Evolutionary conservation across 805 yeast genomes (phyloP).

Genomic region (Lipomyces yamanashiensis): DNA sequence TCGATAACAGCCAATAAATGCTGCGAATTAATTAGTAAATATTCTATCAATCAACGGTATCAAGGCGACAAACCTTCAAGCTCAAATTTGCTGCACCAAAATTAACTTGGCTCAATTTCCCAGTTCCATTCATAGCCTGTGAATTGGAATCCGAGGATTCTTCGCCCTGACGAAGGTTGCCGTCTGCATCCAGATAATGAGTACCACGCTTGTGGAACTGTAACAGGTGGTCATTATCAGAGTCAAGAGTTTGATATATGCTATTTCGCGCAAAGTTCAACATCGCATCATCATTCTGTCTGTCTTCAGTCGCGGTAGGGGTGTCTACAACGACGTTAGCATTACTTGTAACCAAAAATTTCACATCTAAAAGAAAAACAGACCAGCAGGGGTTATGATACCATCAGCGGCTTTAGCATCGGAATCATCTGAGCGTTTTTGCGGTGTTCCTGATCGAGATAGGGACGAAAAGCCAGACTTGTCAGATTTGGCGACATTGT

Average conservation of each 20-base stretch:
- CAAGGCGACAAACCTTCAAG: constrained; percentile 51
- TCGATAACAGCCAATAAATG: constrained; percentile 81
- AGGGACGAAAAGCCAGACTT: not conserved
- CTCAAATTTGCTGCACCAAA: constrained; percentile 78
- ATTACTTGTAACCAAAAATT: not conserved
- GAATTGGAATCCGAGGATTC: not conserved
- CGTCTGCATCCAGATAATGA: not conserved
- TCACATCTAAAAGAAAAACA: not conserved
- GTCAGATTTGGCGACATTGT: not conserved
- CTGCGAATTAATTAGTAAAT: constrained; percentile 6
- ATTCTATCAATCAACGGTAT: not conserved
- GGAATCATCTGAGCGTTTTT: constrained; percentile 5
- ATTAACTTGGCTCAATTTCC: constrained; percentile 36
- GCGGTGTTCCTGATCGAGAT: constrained; percentile 14
- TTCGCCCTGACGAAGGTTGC: not conserved
- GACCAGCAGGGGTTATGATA: constrained; percentile 34
- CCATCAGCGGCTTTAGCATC: constrained; percentile 23
- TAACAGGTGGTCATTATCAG: constrained; percentile 11
- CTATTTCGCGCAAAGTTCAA: constrained; percentile 14
- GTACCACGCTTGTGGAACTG: not conserved
- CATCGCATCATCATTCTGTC: constrained; percentile 17
- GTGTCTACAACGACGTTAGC: constrained; percentile 16
- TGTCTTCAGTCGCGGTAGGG: constrained; percentile 22
- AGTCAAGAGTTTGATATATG: constrained; percentile 30
- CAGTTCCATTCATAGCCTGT: constrained; percentile 1